These are phyloP conservation scores for Yamadazyma songkhlaensis DNA, from an alignment of 1,139 yeast genomes.

Conservation along the genomic window DNA sequence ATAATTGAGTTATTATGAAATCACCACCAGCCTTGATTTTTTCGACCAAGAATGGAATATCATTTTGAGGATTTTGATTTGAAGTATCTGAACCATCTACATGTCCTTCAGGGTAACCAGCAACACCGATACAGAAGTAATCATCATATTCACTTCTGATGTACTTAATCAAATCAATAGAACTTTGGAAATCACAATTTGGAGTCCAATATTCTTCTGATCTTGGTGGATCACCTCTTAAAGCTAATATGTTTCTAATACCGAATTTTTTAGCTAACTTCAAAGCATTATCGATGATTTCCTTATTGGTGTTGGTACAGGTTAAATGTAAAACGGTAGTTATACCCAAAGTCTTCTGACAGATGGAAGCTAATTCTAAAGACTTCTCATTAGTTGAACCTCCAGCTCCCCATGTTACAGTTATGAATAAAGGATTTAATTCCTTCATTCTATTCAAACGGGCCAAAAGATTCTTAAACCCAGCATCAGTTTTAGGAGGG, in stretches of 20 bases:
- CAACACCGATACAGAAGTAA: conserved; percentile 84
- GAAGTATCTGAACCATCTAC: conserved; percentile 71
- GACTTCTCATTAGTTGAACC: conserved; percentile 91
- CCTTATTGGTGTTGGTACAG: conserved; percentile 86
- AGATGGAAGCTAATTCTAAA: conserved; percentile 73
- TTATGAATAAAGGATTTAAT: conserved; percentile 82
- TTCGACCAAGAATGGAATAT: conserved; percentile 65
- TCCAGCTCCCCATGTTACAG: conserved; percentile 99
- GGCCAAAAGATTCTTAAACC: conserved; percentile 77
- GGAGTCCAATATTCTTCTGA: conserved; percentile 68
- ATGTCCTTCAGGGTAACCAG: conserved; percentile 97
- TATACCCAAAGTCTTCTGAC: conserved; percentile 71
- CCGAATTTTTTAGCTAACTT: conserved; percentile 70
- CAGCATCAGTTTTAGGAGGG: conserved; percentile 93
- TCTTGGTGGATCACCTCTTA: conserved; percentile 96
- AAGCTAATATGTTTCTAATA: conserved; percentile 81
- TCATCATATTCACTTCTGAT: conserved; percentile 68
- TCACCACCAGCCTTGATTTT: conserved; percentile 50
- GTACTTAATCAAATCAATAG: conserved; percentile 80
- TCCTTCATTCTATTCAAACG: conserved; percentile 88
- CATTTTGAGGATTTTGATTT: conserved; percentile 60
- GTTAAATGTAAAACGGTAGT: conserved; percentile 94
- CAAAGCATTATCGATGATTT: conserved; percentile 76
- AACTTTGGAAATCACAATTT: conserved; percentile 60
- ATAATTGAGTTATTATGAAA: conserved; percentile 44